A percentile compares a stretch with the other conserved stretches of the same genome.
Evolutionary conservation across 208 protist genomes (phyloP).

Genomic region (Crithidia sp.): DNA sequence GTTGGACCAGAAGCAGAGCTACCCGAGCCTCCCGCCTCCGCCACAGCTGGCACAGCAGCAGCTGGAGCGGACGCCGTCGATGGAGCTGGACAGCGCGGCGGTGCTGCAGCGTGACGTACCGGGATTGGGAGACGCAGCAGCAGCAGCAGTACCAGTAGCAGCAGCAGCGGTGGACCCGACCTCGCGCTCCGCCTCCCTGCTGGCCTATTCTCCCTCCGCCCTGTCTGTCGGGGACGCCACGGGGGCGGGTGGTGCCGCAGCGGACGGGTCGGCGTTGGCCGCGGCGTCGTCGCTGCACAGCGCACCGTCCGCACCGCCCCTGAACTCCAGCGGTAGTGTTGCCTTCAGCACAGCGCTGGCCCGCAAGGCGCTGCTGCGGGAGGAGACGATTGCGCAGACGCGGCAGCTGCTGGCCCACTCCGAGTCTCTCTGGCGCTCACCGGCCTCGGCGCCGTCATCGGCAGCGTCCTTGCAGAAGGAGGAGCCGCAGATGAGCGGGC

Average conservation of each 20-base stretch:
- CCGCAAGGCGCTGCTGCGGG: slow-evolving; percentile 15
- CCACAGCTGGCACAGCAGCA: neutral
- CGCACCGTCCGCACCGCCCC: neutral
- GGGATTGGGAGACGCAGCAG: too few species aligned
- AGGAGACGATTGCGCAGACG: slow-evolving; percentile 23
- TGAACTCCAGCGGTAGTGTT: neutral
- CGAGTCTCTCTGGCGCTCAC: slow-evolving; percentile 34
- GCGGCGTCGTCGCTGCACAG: neutral
- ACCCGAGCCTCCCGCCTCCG: neutral
- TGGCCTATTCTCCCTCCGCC: neutral
- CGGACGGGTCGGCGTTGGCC: neutral
- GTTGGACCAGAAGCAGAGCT: slow-evolving; percentile 26
- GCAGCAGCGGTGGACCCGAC: neutral
- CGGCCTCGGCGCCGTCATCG: neutral
- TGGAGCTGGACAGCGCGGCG: neutral
- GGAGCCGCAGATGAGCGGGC: neutral
- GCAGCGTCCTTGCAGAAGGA: neutral
- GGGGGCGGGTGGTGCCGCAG: neutral
- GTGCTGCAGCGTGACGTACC: neutral
- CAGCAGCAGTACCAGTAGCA: neutral
- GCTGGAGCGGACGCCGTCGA: too few species aligned
- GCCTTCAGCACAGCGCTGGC: slow-evolving; percentile 13
- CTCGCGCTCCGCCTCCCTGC: slow-evolving; percentile 7
- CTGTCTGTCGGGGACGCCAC: too few species aligned
- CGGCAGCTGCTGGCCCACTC: slow-evolving; percentile 31